Conservation (phyloP, 495 filamentous ascomycete species). For the Hyaloscypha finlandica region DNA sequence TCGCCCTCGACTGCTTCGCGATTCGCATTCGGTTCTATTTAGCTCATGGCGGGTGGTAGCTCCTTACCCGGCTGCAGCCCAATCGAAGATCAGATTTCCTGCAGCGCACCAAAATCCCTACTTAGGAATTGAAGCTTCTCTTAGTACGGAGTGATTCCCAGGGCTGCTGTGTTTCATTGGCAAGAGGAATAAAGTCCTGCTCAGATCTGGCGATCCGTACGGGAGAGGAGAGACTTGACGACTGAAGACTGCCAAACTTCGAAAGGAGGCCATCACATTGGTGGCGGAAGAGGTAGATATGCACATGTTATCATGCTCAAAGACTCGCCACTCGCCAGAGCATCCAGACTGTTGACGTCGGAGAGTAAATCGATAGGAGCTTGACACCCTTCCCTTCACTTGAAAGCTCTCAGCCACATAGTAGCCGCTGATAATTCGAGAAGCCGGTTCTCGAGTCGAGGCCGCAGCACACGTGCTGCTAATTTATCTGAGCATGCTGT, state of each 20-base stretch:
- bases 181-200: not conserved
- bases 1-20: too few species aligned
- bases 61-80: not conserved
- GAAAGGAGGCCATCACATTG: not conserved
- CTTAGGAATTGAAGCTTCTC: not conserved
- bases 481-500: not conserved
- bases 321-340: not conserved
- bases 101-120: not conserved
- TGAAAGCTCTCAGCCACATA: not conserved
- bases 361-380: not conserved
- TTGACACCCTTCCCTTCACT: not conserved
- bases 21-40: not conserved
- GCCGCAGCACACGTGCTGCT: not conserved
- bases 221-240: not conserved
- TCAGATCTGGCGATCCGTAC: not conserved
- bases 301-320: not conserved
- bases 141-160: not conserved
- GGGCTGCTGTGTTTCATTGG: not conserved
- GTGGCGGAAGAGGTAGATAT: not conserved
- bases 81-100: not conserved
- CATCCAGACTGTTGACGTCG: not conserved
- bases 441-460: not conserved
- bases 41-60: slow-evolving; percentile 13
- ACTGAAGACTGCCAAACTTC: not conserved
- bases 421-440: not conserved